Conservation (phyloP, 495 filamentous ascomycete species). For the Penicillium cosmopolitanum region DNA sequence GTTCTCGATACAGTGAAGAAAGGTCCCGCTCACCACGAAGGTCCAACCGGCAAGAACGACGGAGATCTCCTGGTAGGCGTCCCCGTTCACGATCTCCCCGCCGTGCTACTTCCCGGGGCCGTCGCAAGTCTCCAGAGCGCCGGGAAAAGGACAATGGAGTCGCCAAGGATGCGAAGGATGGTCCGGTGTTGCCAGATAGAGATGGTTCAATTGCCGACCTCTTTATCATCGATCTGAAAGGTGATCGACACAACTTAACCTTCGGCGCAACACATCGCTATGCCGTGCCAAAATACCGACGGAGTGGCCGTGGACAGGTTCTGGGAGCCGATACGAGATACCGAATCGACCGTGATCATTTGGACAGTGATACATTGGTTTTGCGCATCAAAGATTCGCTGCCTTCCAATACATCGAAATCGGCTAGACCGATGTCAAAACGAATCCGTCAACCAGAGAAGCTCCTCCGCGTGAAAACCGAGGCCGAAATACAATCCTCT, state of each 20-base stretch:
- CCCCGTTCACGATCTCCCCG: conserved; percentile 2
- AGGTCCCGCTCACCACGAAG: conserved; percentile 27
- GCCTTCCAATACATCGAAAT: not conserved
- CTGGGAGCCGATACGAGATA: conserved; percentile 53
- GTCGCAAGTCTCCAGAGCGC: not conserved
- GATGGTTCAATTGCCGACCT: not conserved
- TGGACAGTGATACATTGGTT: conserved; percentile 50
- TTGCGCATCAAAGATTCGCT: conserved; percentile 31
- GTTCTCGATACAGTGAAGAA: conserved; percentile 28
- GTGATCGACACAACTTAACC: conserved; percentile 61
- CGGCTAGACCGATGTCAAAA: conserved; percentile 1
- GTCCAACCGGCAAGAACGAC: not conserved
- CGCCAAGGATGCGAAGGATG: not conserved
- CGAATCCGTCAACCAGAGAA: conserved; percentile 13
- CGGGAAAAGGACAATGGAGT: not conserved
- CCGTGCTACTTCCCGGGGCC: not conserved
- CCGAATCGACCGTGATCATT: conserved; percentile 57
- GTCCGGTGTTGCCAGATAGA: not conserved
- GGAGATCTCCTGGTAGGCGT: not conserved
- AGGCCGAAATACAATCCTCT: not conserved
- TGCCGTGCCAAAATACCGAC: conserved; percentile 60
- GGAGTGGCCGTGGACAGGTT: conserved; percentile 60
- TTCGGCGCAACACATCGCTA: conserved; percentile 68
- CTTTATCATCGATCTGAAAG: conserved; percentile 59
- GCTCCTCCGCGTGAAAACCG: conserved; percentile 23